phyloP scores from a whole-genome alignment of 2,329 filamentous ascomycete genomes.

The Aspergillus novofumigatus region DNA sequence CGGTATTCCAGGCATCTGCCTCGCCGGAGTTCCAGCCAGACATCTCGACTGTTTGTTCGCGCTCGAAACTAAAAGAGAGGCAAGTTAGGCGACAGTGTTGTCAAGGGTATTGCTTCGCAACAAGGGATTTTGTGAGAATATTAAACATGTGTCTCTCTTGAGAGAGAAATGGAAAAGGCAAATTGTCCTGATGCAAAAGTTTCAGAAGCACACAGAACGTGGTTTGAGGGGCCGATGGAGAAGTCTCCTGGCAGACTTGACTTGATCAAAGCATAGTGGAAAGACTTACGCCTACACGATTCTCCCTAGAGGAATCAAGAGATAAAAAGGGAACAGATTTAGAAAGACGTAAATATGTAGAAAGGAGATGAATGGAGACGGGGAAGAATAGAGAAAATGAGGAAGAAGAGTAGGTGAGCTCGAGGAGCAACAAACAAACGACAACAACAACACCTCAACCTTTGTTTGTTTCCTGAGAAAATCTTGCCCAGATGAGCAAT shows the following conservation, averaged over 20 bases:
- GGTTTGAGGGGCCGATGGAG: background rate
- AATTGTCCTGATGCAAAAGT: background rate
- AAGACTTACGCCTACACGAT: background rate
- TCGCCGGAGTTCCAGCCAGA: constrained; percentile 2
- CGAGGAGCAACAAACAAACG: background rate
- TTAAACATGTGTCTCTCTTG: background rate
- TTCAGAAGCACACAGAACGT: background rate
- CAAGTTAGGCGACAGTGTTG: background rate
- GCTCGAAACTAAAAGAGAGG: background rate
- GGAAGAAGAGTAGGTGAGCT: background rate
- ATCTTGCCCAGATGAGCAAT: background rate
- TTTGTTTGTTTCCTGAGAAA: background rate
- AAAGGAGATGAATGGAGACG: background rate
- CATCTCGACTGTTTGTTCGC: background rate
- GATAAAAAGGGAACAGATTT: background rate
- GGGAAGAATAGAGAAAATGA: background rate
- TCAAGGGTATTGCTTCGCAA: background rate
- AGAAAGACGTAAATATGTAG: background rate
- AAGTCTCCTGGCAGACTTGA: background rate
- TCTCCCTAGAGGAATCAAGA: no score
- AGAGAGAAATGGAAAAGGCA: background rate
- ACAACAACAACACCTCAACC: background rate
- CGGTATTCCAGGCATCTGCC: constrained; percentile 1
- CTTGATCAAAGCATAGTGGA: background rate
- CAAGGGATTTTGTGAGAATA: background rate